A percentile compares a stretch with the other conserved stretches of the same genome.
phyloP scores from a whole-genome alignment of 352 stramenopile species.

The Peronospora farinosa region DNA sequence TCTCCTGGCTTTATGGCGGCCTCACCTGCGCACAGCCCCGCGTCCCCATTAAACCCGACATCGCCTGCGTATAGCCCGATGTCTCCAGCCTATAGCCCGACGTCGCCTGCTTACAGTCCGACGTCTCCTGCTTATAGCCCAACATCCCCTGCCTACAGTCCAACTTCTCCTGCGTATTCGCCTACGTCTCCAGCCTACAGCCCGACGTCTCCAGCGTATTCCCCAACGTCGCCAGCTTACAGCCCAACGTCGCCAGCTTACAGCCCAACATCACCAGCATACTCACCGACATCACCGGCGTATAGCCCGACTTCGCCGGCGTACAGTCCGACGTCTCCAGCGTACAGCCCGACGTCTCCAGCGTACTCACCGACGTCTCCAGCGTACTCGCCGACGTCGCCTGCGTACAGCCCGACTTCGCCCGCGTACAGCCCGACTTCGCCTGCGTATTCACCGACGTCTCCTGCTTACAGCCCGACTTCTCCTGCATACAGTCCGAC shows the following conservation, averaged over 20 bases:
- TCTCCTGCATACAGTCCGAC: constrained; percentile 82
- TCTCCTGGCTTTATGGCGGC: constrained; percentile 71
- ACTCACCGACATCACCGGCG: constrained; percentile 79
- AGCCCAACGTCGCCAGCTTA: constrained; percentile 59
- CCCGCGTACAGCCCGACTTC: constrained; percentile 70
- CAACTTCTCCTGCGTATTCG: constrained; percentile 58
- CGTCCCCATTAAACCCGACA: constrained; percentile 64
- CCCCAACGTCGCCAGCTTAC: constrained; percentile 78
- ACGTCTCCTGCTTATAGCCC: constrained; percentile 80
- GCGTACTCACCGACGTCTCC: constrained; percentile 83
- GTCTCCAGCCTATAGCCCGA: constrained; percentile 85
- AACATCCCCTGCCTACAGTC: constrained; percentile 66
- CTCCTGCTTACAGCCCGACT: constrained; percentile 63
- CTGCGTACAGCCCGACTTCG: constrained; percentile 61
- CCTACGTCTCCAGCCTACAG: constrained; percentile 77
- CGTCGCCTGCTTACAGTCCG: constrained; percentile 64
- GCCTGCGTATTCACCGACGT: no score
- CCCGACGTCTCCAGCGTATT: constrained; percentile 77
- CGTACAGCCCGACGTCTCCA: constrained; percentile 68
- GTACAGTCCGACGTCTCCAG: constrained; percentile 51
- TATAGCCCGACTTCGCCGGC: constrained; percentile 74
- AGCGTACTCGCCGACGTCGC: constrained; percentile 57
- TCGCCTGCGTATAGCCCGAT: constrained; percentile 85
- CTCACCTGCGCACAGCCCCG: constrained; percentile 67
- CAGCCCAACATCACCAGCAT: constrained; percentile 63